Base-by-base conservation (phyloP, 768 basidiomycete species). In the Pisolithus microcarpus region DNA sequence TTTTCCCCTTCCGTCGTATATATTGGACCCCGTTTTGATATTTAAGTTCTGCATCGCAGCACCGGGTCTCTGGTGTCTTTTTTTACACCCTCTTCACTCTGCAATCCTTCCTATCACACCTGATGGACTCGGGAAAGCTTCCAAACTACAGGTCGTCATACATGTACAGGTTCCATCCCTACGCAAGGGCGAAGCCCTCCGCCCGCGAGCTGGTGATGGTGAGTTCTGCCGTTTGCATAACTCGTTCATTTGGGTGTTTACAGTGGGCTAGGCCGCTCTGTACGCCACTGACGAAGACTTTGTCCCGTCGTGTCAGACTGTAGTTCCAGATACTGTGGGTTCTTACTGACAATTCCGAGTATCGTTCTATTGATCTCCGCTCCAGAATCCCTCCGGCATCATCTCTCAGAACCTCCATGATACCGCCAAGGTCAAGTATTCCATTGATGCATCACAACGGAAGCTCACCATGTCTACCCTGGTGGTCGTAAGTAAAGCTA, bases 111-210 rank as follows among this genome's bases (percentile, higher is more conserved):
- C 45, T 28, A 23, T 28, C 11, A 3, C 13, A 34, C 26, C n/a
- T 30, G n/a, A 54, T 19, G 18, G 38, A 43, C 26, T 24, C 40
- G 13, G 24, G 44, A 36, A 52, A 48, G 2, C 43, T 56, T 9
- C 55, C 52, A 8, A 51, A 38, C 37, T 56, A 56, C 42, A 44
- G 49, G 7, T 44, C 49, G 3, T 56, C 53, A 5, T 37, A 56
- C 23, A 36, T 56, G 37, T 40, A 50, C 9, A 42, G 55, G 9
- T 56, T 44, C 36, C 53, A 56, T 18, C 55, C 55, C 9, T 54
- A 56, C 38, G 46, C 55, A 13, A 52, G 55, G 10, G 48, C 46
- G 5, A 39, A 43, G 19, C 52, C 24, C 7, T 46, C 48, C 19
- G 39, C 45, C 10, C 55, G 46, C 18, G 55, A 56, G 37, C 42